Conservation (phyloP, 768 basidiomycete genomes). For the Tremella mesenterica region DNA sequence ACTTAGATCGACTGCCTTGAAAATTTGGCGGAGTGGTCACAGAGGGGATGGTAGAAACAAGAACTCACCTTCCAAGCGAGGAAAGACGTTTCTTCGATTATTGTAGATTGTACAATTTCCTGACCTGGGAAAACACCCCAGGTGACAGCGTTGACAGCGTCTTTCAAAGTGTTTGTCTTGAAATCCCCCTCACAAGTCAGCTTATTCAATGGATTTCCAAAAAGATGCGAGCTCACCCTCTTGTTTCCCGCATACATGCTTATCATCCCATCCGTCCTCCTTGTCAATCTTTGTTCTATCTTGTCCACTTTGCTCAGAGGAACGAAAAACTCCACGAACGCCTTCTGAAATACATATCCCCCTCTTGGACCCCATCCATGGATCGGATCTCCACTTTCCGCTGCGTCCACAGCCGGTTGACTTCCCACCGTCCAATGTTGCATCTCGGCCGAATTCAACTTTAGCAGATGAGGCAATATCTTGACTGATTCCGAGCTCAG, state of each 20-base stretch:
- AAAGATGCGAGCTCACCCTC: slow-evolving; percentile 49
- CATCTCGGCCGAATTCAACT: slow-evolving; percentile 54
- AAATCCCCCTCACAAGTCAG: slow-evolving; percentile 57
- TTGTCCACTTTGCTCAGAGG: slow-evolving; percentile 35
- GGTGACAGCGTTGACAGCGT: slow-evolving; percentile 85
- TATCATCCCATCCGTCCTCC: slow-evolving; percentile 47
- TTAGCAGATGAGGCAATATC: slow-evolving; percentile 68
- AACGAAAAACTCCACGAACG: slow-evolving; percentile 94
- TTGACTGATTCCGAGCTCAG: slow-evolving; percentile 70
- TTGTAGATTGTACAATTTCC: slow-evolving; percentile 90
- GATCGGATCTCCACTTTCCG: slow-evolving; percentile 60
- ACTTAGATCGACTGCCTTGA: background rate
- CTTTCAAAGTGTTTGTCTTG: slow-evolving; percentile 66
- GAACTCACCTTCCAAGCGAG: slow-evolving; percentile 81
- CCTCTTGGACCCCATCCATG: slow-evolving; percentile 89
- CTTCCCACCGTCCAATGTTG: slow-evolving; percentile 97
- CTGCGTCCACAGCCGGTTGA: slow-evolving; percentile 85
- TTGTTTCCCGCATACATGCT: slow-evolving; percentile 79
- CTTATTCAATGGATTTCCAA: background rate
- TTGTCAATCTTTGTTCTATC: slow-evolving; percentile 54
- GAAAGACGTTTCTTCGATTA: slow-evolving; percentile 92
- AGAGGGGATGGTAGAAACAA: too few species aligned
- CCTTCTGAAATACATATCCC: slow-evolving; percentile 95
- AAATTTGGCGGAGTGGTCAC: background rate
- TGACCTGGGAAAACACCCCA: slow-evolving; percentile 98